These are phyloP conservation scores for Arabidopsis arenosa DNA, from an alignment of 345 rosid genomes.

Conservation along the genomic window DNA sequence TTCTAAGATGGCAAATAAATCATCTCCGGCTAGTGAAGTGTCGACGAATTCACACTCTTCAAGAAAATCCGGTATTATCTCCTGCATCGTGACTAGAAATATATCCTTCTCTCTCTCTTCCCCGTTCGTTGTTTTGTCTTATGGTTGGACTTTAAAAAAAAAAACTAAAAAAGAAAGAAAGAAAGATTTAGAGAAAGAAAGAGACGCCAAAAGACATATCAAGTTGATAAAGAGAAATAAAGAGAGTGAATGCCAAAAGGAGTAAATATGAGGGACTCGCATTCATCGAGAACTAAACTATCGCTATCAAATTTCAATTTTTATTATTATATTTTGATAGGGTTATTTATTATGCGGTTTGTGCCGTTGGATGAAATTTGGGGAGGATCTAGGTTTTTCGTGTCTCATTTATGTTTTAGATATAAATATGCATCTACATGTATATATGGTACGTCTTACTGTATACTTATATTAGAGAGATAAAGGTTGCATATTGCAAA, in stretches of 20 bases:
- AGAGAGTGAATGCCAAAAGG: slow-evolving; percentile 40
- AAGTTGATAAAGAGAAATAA: slow-evolving; percentile 30
- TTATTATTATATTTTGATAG: slow-evolving; percentile 33
- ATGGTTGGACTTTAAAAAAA: background rate
- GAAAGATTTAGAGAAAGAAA: slow-evolving; percentile 32
- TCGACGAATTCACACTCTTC: slow-evolving; percentile 61
- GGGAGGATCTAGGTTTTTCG: slow-evolving; percentile 46
- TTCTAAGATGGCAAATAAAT: slow-evolving; percentile 77
- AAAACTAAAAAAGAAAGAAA: background rate
- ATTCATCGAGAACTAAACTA: slow-evolving; percentile 66
- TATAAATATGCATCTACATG: slow-evolving; percentile 5
- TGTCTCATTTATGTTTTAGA: slow-evolving; percentile 29
- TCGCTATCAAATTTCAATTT: slow-evolving; percentile 58
- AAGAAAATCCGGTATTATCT: slow-evolving; percentile 53
- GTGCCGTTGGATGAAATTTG: slow-evolving; percentile 46
- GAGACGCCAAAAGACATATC: slow-evolving; percentile 23
- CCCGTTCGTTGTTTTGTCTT: slow-evolving; percentile 29
- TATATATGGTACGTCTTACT: slow-evolving; percentile 21
- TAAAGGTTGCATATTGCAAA: slow-evolving; percentile 32
- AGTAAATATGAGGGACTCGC: slow-evolving; percentile 51
- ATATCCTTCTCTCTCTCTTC: slow-evolving; percentile 14
- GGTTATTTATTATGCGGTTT: slow-evolving; percentile 40
- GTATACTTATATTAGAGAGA: slow-evolving; percentile 16
- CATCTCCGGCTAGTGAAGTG: slow-evolving; percentile 63
- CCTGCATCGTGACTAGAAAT: slow-evolving; percentile 51